phyloP scores from a whole-genome alignment of 139 green algal genomes.

The Tetraselmis striata region DNA sequence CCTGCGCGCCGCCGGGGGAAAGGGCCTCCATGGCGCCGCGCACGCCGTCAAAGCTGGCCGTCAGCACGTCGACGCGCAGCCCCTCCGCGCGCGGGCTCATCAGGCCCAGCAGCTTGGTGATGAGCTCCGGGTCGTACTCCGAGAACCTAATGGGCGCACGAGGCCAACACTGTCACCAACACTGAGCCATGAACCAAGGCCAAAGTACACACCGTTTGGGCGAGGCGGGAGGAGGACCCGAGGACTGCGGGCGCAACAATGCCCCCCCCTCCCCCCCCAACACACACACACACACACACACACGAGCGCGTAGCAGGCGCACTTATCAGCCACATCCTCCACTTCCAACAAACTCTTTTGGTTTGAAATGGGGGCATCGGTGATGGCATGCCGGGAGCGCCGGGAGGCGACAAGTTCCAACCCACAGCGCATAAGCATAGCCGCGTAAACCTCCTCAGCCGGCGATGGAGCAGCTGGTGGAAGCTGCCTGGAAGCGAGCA shows the following conservation, averaged over 20 bases:
- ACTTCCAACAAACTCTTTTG: too few species aligned
- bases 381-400: too few species aligned
- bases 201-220: too few species aligned
- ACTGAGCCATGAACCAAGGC: not conserved
- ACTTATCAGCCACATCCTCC: too few species aligned
- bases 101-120: slow-evolving; percentile 32
- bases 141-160: not conserved
- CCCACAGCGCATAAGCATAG: too few species aligned
- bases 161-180: not conserved
- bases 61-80: slow-evolving; percentile 61
- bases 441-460: too few species aligned
- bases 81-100: slow-evolving; percentile 29
- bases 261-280: not conserved
- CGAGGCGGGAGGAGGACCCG: too few species aligned
- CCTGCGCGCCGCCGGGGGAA: not conserved
- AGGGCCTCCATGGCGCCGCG: slow-evolving; percentile 3
- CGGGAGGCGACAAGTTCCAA: too few species aligned
- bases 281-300: not conserved
- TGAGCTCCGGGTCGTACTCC: not conserved
- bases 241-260: too few species aligned
- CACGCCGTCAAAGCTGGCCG: slow-evolving; percentile 29
- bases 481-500: too few species aligned
- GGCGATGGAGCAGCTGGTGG: too few species aligned
- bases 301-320: not conserved
- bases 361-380: too few species aligned